phyloP scores from a whole-genome alignment of 306 rosid genomes.

The Dalbergia cochinchinensis region DNA sequence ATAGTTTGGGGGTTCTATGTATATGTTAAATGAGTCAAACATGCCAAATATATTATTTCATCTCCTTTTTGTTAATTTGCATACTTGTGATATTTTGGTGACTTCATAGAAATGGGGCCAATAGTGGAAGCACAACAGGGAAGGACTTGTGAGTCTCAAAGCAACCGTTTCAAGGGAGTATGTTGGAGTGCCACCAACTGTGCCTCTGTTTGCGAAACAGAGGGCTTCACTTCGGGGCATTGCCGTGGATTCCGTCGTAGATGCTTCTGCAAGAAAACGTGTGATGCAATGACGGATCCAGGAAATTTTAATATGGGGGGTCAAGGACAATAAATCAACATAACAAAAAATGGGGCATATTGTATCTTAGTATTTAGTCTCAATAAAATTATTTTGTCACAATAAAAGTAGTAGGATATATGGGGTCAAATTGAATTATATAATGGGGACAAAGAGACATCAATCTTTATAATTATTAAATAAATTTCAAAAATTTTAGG shows the following conservation, averaged over 20 bases:
- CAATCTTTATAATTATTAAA: no score
- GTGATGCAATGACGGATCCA: background rate
- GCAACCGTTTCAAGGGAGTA: slow-evolving; percentile 61
- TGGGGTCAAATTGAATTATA: no score
- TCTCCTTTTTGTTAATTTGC: background rate
- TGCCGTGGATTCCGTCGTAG: slow-evolving; percentile 73
- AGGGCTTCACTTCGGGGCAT: slow-evolving; percentile 60
- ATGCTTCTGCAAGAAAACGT: slow-evolving; percentile 63
- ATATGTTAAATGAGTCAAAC: no score
- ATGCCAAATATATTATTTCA: background rate
- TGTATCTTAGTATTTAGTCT: no score
- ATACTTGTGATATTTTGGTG: background rate
- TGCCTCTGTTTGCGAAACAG: slow-evolving; percentile 56
- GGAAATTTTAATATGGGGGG: no score
- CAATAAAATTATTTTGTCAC: no score
- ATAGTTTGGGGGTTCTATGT: no score
- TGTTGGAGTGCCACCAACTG: slow-evolving; percentile 60
- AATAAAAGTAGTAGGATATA: no score
- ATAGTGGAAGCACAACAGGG: slow-evolving; percentile 58
- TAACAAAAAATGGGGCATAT: no score
- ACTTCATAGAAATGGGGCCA: slow-evolving; percentile 58
- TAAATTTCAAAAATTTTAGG: no score
- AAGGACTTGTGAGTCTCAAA: slow-evolving; percentile 58
- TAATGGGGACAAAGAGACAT: no score
- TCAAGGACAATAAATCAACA: no score